Percentiles rank a stretch among this genome's conserved stretches.
Evolutionary conservation across 2,329 filamentous ascomycete species (phyloP).

Genomic region (Plectosphaerella plurivora): DNA sequence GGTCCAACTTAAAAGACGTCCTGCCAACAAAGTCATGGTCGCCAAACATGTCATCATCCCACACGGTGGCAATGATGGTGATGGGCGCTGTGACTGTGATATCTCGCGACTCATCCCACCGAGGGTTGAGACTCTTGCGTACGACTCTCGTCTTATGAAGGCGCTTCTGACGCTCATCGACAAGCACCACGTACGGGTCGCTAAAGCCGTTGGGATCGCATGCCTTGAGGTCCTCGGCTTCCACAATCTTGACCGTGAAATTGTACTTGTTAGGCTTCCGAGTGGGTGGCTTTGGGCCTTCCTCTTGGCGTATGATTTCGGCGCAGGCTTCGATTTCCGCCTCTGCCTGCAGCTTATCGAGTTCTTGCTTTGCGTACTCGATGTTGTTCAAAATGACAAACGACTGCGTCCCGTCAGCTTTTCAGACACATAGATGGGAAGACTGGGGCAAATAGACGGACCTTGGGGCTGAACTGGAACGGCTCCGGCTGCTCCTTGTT

Average conservation of each 20-base stretch:
- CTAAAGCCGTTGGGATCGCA: conserved; percentile 92
- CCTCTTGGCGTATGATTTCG: conserved; percentile 69
- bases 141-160: conserved; percentile 92
- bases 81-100: conserved; percentile 88
- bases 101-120: conserved; percentile 96
- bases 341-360: conserved; percentile 83
- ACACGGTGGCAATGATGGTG: conserved; percentile 94
- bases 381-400: conserved; percentile 98
- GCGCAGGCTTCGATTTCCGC: conserved; percentile 93
- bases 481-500: conserved; percentile 91
- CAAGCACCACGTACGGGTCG: conserved; percentile 94
- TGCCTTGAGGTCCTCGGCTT: conserved; percentile 96
- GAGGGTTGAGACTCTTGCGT: conserved; percentile 83
- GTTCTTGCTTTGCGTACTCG: conserved; percentile 86
- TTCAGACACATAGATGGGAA: not conserved
- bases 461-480: conserved; percentile 93
- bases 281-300: conserved; percentile 61
- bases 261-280: conserved; percentile 83
- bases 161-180: conserved; percentile 96
- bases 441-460: conserved; percentile 32
- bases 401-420: conserved; percentile 50
- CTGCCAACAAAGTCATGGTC: conserved; percentile 96
- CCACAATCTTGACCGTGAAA: conserved; percentile 97
- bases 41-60: conserved; percentile 96
- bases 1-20: conserved; percentile 96